phyloP scores from a whole-genome alignment of 345 rosid species.

The Lenwebbia sp. region DNA sequence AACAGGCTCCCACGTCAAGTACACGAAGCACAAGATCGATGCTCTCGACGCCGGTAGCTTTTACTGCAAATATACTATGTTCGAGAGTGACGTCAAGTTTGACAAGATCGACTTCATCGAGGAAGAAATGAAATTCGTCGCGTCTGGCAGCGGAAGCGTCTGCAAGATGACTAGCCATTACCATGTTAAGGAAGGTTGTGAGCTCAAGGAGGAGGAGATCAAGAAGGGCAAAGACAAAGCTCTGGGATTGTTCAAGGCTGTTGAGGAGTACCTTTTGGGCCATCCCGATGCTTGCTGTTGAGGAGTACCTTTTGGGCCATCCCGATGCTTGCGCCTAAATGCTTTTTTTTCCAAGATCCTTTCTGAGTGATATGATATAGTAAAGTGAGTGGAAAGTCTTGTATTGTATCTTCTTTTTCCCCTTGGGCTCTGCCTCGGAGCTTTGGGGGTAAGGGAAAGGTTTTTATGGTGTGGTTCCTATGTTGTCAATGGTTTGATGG shows the following conservation, averaged over 20 bases:
- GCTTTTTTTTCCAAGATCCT: too few relatives aligned
- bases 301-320: background rate
- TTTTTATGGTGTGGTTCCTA: background rate
- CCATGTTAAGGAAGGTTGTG: background rate
- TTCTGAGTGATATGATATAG: background rate
- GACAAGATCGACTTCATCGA: background rate
- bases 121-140: too few relatives aligned
- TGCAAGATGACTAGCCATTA: background rate
- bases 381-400: background rate
- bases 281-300: background rate
- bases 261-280: background rate
- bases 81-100: background rate
- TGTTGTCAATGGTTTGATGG: background rate
- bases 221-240: background rate
- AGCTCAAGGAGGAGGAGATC: background rate
- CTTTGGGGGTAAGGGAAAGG: background rate
- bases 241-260: background rate
- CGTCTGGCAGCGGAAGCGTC: background rate
- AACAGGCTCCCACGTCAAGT: background rate
- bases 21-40: background rate
- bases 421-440: background rate
- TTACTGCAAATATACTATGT: background rate
- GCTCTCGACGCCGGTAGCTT: background rate
- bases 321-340: background rate
- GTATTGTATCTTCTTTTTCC: background rate